Base-by-base conservation (phyloP, 2,329 filamentous ascomycete species). In the Fusarium devonianum region DNA sequence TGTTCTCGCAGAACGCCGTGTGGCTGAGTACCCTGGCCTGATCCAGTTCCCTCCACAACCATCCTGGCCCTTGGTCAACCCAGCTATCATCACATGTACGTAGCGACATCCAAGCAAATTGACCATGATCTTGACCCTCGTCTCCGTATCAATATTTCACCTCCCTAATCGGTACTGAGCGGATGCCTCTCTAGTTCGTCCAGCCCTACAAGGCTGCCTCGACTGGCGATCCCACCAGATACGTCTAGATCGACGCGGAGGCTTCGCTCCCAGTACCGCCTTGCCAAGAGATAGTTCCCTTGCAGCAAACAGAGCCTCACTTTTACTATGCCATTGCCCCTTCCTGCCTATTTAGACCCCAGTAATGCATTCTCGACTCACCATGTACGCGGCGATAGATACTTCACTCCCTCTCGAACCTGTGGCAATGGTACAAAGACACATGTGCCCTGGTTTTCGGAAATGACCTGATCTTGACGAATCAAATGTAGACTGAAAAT, bases 181-280 rank as follows among this genome's bases (percentile, higher is more conserved):
- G 39, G 38, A 38, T 49, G 41, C 41, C 53, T 61, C 45, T 26
- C 45, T 29, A 35, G 14, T 43, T 19, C 33, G 47, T 40, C 40
- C 34, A 60, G 40, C 52, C 52, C 37, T 49, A 50, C 35, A 22
- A 40, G 40, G 48, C 48, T 43, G 30, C 30, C 40, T 34, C 37
- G n/a, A 30, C 19, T 13, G 12, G 22, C 22, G 28, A 30, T 30
- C 10, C 12, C 28, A 16, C 13, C 13, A 14, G 29, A 5, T 9
- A 17, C 25, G 29, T 11, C 18, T 17, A 9, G 13, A 17, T 25
- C 23, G 16, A 17, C 23, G 16, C 8, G 36, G 32, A 55, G 39
- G 49, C 49, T 35, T 43, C 18, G 40, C n/a, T n/a, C n/a, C 18
- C 16, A 43, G 19, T 17, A 17, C 10, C 11, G 28, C 18, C 18